Evolutionary conservation across 2,329 filamentous ascomycete species (phyloP).

Genomic region (Alternaria postmessia): DNA sequence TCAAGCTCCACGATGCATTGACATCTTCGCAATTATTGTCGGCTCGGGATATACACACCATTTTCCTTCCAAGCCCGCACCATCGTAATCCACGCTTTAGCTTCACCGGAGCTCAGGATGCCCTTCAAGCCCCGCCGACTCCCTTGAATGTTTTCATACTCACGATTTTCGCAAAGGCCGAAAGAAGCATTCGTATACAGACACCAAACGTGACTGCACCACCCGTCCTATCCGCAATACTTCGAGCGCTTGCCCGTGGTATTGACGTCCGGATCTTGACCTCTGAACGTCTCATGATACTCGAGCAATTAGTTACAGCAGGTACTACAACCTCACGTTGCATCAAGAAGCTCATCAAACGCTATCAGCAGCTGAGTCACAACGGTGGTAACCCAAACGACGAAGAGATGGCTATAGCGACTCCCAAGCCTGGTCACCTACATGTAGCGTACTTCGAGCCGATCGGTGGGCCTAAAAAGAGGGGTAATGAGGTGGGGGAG

Average conservation of each 20-base stretch:
- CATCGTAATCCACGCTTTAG: conserved; percentile 72
- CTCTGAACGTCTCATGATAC: conserved; percentile 73
- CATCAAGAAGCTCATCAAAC: conserved; percentile 65
- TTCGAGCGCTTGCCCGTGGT: conserved; percentile 69
- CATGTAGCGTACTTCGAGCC: conserved; percentile 67
- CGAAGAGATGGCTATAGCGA: conserved; percentile 41
- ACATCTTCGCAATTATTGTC: conserved; percentile 12
- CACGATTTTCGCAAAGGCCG: conserved; percentile 66
- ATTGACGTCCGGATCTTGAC: conserved; percentile 74
- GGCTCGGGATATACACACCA: conserved; percentile 56
- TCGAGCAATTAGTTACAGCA: conserved; percentile 83
- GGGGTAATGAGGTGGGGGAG: conserved; percentile 54
- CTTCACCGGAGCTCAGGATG: conserved; percentile 43
- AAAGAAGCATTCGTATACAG: conserved; percentile 70
- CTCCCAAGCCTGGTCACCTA: conserved; percentile 56
- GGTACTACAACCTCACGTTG: conserved; percentile 76
- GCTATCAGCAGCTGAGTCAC: conserved; percentile 55
- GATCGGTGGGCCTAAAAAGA: conserved; percentile 30
- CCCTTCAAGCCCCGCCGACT: conserved; percentile 68
- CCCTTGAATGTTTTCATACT: conserved; percentile 73
- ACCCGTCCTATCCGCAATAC: conserved; percentile 68
- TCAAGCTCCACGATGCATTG: conserved; percentile 4
- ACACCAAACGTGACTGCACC: conserved; percentile 80
- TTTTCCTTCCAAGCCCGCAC: conserved; percentile 78
- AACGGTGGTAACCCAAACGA: conserved; percentile 22